These are phyloP conservation scores for Arachis stenosperma DNA, from an alignment of 306 rosid species.

Conservation along the genomic window DNA sequence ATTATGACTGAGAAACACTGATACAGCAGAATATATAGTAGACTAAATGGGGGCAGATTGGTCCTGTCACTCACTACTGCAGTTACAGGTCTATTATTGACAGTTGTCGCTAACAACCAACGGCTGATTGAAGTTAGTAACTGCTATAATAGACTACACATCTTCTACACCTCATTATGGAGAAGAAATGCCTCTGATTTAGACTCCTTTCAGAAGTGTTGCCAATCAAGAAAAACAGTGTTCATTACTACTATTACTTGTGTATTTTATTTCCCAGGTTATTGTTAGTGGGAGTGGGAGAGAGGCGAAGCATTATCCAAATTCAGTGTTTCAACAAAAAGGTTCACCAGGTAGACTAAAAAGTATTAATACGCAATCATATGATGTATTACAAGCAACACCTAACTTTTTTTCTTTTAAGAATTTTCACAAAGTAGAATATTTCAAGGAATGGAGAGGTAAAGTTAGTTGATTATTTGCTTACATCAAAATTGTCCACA, in stretches of 20 bases:
- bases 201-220: background rate
- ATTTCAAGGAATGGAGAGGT: background rate
- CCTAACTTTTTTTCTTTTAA: background rate
- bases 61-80: no score
- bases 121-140: no score
- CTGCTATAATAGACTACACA: no score
- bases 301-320: background rate
- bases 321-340: background rate
- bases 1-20: no score
- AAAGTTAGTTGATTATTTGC: background rate
- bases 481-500: background rate
- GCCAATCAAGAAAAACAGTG: background rate
- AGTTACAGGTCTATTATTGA: no score
- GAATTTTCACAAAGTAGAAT: background rate
- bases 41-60: no score
- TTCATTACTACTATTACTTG: background rate
- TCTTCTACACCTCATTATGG: no score
- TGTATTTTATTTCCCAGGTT: background rate
- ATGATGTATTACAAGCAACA: background rate
- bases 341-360: slow-evolving; percentile 1
- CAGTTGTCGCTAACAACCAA: no score
- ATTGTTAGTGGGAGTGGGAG: no score
- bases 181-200: no score
- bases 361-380: background rate
- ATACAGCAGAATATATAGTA: no score